Conservation (phyloP, 768 basidiomycete genomes). For the Mycena galericulata region DNA sequence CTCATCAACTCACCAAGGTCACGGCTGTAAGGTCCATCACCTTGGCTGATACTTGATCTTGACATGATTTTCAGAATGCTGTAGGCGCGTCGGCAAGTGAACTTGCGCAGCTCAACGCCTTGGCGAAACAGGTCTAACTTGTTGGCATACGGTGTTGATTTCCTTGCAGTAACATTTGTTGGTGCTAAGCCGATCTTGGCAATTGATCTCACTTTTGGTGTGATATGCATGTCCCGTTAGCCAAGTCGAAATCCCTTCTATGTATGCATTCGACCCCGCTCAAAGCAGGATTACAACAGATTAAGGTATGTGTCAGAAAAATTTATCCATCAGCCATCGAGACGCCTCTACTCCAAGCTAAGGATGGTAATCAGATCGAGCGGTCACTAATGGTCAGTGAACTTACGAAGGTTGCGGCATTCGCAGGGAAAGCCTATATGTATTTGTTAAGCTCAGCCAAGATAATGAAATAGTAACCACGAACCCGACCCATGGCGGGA, state of each 20-base stretch:
- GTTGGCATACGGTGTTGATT: background rate
- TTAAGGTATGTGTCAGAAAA: conserved; percentile 55
- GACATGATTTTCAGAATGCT: conserved; percentile 38
- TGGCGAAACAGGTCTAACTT: conserved; percentile 34
- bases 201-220: background rate
- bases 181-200: conserved; percentile 18
- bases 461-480: conserved; percentile 41
- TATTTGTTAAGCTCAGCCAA: background rate
- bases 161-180: conserved; percentile 12
- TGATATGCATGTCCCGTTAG: background rate
- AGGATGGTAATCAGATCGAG: conserved; percentile 34
- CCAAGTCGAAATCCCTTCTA: background rate
- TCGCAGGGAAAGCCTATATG: conserved; percentile 93
- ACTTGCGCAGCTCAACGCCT: conserved; percentile 40
- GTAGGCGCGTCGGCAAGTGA: conserved; percentile 42
- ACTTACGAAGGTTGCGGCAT: conserved; percentile 93
- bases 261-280: background rate
- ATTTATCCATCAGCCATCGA: conserved; percentile 81
- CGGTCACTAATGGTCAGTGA: conserved; percentile 11
- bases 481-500: conserved; percentile 93
- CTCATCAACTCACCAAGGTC: conserved; percentile 44
- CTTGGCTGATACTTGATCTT: background rate
- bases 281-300: conserved; percentile 5
- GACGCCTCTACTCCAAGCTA: conserved; percentile 95
- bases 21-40: conserved; percentile 34